These are phyloP conservation scores for Schizophyllum amplum DNA, from an alignment of 1,284 basidiomycete genomes.

Conservation along the genomic window DNA sequence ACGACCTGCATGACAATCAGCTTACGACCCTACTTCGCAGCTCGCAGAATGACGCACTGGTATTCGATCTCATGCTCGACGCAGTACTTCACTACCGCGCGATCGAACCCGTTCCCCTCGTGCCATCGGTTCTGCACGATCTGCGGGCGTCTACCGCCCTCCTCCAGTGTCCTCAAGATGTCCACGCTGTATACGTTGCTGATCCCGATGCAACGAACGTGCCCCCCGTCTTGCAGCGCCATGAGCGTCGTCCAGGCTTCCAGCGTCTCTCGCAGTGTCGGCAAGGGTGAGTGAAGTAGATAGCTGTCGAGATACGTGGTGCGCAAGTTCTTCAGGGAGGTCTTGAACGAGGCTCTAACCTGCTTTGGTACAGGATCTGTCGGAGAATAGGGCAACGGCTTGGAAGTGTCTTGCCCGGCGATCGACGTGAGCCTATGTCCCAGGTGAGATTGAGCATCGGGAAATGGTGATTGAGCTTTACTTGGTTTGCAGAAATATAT, in stretches of 20 bases:
- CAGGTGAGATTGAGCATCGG: neutral
- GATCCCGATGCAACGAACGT: slow-evolving; percentile 58
- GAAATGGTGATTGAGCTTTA: slow-evolving; percentile 20
- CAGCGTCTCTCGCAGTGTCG: slow-evolving; percentile 47
- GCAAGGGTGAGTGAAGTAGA: slow-evolving; percentile 69
- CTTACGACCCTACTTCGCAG: neutral
- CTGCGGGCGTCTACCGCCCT: slow-evolving; percentile 43
- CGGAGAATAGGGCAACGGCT: slow-evolving; percentile 68
- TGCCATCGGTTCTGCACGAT: slow-evolving; percentile 82
- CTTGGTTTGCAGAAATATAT: slow-evolving; percentile 74
- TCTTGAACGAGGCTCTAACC: slow-evolving; percentile 53
- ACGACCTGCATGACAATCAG: slow-evolving; percentile 44
- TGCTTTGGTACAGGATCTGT: slow-evolving; percentile 47
- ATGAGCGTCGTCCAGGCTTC: slow-evolving; percentile 61
- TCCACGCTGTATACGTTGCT: slow-evolving; percentile 68
- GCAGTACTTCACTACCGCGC: slow-evolving; percentile 48
- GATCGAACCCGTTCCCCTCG: slow-evolving; percentile 73
- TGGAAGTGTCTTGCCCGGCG: slow-evolving; percentile 57
- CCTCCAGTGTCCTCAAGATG: slow-evolving; percentile 43
- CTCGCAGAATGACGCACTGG: slow-evolving; percentile 41
- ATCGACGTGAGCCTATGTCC: slow-evolving; percentile 74
- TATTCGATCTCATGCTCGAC: slow-evolving; percentile 54
- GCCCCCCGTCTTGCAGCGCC: slow-evolving; percentile 51
- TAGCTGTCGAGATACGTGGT: slow-evolving; percentile 69
- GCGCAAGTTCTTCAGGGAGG: slow-evolving; percentile 57